Percentiles rank a stretch among this genome's conserved stretches.
Conservation (phyloP, 495 filamentous ascomycete species). For the Penicillium taxi region DNA sequence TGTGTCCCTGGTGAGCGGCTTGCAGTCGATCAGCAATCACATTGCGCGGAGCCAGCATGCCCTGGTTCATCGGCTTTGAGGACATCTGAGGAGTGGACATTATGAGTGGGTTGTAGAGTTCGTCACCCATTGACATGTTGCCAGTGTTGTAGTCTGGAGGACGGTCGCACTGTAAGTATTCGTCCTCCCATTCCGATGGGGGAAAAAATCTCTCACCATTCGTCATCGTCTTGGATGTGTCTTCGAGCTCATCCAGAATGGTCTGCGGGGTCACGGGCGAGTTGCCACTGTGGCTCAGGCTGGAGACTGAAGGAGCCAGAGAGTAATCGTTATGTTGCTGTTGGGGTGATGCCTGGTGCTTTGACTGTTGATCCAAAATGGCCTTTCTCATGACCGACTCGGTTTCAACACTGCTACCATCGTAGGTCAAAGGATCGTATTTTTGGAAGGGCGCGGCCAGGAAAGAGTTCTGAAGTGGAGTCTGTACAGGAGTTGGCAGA, state of each 20-base stretch:
- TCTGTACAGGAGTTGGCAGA: constrained; percentile 41
- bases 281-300: constrained; percentile 47
- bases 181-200: constrained; percentile 49
- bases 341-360: constrained; percentile 18
- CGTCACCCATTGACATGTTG: constrained; percentile 49
- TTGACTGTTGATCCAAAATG: constrained; percentile 45
- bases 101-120: constrained; percentile 67
- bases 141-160: constrained; percentile 38
- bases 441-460: constrained; percentile 40
- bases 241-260: constrained; percentile 44
- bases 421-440: constrained; percentile 34
- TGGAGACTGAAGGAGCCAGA: constrained; percentile 45
- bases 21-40: constrained; percentile 69
- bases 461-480: constrained; percentile 38
- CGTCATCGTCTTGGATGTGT: constrained; percentile 37
- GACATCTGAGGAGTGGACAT: constrained; percentile 42
- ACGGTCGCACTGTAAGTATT: constrained; percentile 52
- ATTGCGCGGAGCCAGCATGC: constrained; percentile 48
- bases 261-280: constrained; percentile 53
- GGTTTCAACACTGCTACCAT: constrained; percentile 36
- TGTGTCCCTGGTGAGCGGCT: constrained; percentile 65
- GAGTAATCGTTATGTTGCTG: constrained; percentile 39
- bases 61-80: constrained; percentile 35
- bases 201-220: constrained; percentile 45
- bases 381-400: constrained; percentile 49